Evolutionary conservation across 208 protist genomes (phyloP).

Genomic region (Wallacemonas rigidus): DNA sequence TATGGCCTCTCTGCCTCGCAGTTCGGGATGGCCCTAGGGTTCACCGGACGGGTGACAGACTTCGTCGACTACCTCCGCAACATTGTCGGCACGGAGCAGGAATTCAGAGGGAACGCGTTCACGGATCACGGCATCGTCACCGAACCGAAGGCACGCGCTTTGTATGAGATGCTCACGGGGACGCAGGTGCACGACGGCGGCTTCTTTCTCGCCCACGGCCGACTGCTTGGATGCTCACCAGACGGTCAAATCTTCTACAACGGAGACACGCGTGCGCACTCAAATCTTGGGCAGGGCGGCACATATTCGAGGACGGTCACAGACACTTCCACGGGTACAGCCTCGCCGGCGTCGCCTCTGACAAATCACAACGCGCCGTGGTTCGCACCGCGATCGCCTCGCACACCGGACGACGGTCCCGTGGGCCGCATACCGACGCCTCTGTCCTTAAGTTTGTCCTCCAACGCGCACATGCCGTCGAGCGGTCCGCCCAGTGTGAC

Average conservation of each 20-base stretch:
- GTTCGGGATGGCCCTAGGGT: slow-evolving; percentile 86
- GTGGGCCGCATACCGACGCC: background rate
- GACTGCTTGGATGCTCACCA: slow-evolving; percentile 80
- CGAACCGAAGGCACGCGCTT: slow-evolving; percentile 71
- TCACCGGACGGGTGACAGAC: slow-evolving; percentile 76
- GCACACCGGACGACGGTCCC: background rate
- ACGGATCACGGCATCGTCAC: slow-evolving; percentile 83
- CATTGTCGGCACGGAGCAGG: slow-evolving; percentile 72
- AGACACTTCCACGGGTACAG: background rate
- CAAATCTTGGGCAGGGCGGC: background rate
- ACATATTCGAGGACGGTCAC: background rate
- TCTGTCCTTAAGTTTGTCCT: too few species aligned
- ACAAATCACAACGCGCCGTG: slow-evolving; percentile 9
- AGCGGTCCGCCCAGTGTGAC: background rate
- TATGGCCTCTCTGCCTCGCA: slow-evolving; percentile 85
- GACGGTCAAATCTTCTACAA: slow-evolving; percentile 70
- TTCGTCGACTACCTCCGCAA: slow-evolving; percentile 80
- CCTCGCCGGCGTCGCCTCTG: background rate
- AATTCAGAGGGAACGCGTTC: slow-evolving; percentile 80
- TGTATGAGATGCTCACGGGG: slow-evolving; percentile 88
- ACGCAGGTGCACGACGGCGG: slow-evolving; percentile 70
- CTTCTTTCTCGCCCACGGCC: slow-evolving; percentile 69
- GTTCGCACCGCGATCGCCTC: background rate
- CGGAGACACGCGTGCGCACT: background rate
- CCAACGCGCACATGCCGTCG: background rate